Percentiles rank a stretch among this genome's conserved stretches.
These are phyloP conservation scores for Mycosphaerella arachidis DNA, from an alignment of 2,329 filamentous ascomycete species.

Conservation along the genomic window DNA sequence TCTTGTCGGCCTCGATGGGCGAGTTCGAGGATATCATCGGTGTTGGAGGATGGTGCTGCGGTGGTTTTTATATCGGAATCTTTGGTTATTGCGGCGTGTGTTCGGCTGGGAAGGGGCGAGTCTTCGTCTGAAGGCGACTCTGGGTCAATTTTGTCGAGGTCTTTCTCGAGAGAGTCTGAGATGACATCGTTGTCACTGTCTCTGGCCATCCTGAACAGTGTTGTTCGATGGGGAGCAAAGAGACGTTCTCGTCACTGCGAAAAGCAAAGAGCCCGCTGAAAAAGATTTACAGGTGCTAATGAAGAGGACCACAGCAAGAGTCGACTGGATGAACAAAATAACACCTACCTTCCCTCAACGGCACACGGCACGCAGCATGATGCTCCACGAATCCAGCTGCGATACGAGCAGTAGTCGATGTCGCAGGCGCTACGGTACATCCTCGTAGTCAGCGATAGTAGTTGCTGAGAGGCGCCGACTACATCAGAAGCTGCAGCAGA, in stretches of 20 bases:
- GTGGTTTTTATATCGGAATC: slow-evolving; percentile 9
- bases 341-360: background rate
- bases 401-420: background rate
- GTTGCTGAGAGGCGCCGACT: background rate
- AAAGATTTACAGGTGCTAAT: background rate
- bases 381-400: background rate
- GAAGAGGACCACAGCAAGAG: background rate
- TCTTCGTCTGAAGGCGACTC: slow-evolving; percentile 10
- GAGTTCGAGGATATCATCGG: slow-evolving; percentile 12
- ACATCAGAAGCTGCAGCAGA: background rate
- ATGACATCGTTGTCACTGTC: slow-evolving; percentile 13
- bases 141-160: slow-evolving; percentile 15
- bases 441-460: background rate
- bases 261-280: background rate
- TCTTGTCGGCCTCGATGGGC: slow-evolving; percentile 9
- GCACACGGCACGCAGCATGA: background rate
- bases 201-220: slow-evolving; percentile 11
- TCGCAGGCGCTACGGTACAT: background rate
- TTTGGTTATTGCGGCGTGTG: slow-evolving; percentile 10
- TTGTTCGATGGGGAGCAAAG: background rate
- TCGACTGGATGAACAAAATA: background rate
- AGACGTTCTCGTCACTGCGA: background rate
- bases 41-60: slow-evolving; percentile 14
- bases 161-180: slow-evolving; percentile 8
- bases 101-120: slow-evolving; percentile 8